Conservation (phyloP, 495 filamentous ascomycete species). For the Chaetomium tenue region DNA sequence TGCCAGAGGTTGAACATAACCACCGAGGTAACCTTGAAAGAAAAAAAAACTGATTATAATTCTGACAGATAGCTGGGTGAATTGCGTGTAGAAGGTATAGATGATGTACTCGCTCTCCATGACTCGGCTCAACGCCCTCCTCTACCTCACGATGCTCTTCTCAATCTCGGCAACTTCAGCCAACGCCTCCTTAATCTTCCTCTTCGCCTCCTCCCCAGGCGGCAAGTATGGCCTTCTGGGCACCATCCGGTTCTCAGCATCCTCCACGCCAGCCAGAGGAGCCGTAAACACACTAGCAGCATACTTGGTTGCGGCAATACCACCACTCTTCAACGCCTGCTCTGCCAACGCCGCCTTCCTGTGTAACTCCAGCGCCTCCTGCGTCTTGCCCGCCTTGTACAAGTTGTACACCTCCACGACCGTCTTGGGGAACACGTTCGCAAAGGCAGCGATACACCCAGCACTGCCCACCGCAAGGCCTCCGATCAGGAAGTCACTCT, state of each 20-base stretch:
- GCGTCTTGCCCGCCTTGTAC: constrained; percentile 43
- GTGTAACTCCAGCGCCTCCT: constrained; percentile 58
- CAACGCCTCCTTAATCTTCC: constrained; percentile 50
- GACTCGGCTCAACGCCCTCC: neutral
- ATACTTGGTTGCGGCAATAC: constrained; percentile 66
- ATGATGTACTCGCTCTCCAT: neutral
- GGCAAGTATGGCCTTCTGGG: constrained; percentile 60
- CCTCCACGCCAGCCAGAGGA: constrained; percentile 55
- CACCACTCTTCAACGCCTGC: constrained; percentile 53
- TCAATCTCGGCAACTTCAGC: constrained; percentile 51
- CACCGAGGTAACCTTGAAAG: too few relatives aligned
- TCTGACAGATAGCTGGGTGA: too few relatives aligned
- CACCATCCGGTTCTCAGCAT: constrained; percentile 53
- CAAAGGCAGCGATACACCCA: constrained; percentile 67
- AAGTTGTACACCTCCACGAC: constrained; percentile 52
- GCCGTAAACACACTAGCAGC: constrained; percentile 57
- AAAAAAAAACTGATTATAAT: too few relatives aligned
- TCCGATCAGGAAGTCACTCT: constrained; percentile 68
- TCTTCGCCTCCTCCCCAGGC: constrained; percentile 49
- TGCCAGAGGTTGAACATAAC: too few relatives aligned
- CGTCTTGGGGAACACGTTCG: constrained; percentile 61
- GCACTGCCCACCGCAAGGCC: constrained; percentile 59
- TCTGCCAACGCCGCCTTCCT: constrained; percentile 51
- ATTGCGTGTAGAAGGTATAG: too few relatives aligned
- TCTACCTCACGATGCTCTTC: constrained; percentile 14